Evolutionary conservation across 768 basidiomycete genomes (phyloP), one percentile per base, ranked within the genome.

Genomic region (Termitomyces sp.): DNA sequence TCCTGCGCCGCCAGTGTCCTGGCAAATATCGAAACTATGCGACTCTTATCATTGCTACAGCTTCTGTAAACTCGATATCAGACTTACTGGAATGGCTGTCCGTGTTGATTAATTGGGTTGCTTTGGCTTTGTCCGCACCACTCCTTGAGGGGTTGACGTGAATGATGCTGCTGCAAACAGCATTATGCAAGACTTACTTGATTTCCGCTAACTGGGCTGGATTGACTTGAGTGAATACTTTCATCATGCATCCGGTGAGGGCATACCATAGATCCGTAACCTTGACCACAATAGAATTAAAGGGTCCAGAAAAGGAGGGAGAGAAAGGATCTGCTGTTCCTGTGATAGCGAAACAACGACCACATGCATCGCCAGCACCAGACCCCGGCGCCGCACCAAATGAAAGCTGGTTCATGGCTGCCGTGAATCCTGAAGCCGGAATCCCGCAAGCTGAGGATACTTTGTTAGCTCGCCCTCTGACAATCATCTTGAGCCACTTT

Each of bases 321-420:
- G 80, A 78, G 71, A 70, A 84, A 20, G 84, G 83, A 65, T 84
- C 82, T 10, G 65, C 59, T 16, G 66, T 72, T 40, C 75, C 81
- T 1, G 82, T 81, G 55, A 85, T 49, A 20, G 74, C 68, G 65
- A 86, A 85, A 72, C 84, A 85, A 38, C 83, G 79, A 14, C 83
- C 84, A 60, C 83, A 86, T 10, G 80, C 84, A 67, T 83, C 83
- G 16, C 84, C 83, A 2, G 81, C 68, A 10, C 82, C 83, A 0
- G 69, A 30, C 0, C 82, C 81, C 20, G 82, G 78, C 16, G 66
- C 50, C 8, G 80, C 70, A 41, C 83, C 83, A 57, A 81, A 86
- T 0, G 82, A 70, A 22, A 84, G 74, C 68, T 84, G 82, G 66
- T 74, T 82, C 11, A 85, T 76, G 5, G 83, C 83, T 13, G 83